Evolutionary conservation across 768 basidiomycete genomes (phyloP).

Genomic region (Pleurotus pulmonarius): DNA sequence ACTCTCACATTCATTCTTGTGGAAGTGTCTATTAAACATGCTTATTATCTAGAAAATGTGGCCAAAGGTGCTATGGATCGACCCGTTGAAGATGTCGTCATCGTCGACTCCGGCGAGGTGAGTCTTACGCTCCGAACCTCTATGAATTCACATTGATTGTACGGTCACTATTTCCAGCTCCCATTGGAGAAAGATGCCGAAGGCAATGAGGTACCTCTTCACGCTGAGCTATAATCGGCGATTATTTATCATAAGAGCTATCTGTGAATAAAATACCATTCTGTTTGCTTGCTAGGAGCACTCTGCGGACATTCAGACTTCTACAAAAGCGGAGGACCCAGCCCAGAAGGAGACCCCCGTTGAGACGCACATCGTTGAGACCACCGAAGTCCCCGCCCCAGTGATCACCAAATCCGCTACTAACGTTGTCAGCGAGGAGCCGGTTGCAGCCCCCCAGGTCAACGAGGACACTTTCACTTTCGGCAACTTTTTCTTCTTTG

Average conservation of each 20-base stretch:
- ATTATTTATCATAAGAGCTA: slow-evolving; percentile 26
- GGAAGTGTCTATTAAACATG: slow-evolving; percentile 4
- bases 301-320: slow-evolving; percentile 11
- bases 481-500: slow-evolving; percentile 28
- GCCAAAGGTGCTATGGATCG: slow-evolving; percentile 68
- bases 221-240: slow-evolving; percentile 84
- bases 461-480: slow-evolving; percentile 16
- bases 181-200: slow-evolving; percentile 54
- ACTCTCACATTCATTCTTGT: not conserved
- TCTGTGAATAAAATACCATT: slow-evolving; percentile 48
- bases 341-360: no score
- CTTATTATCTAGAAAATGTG: slow-evolving; percentile 59
- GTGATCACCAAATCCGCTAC: not conserved
- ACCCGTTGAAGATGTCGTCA: slow-evolving; percentile 73
- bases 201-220: slow-evolving; percentile 89
- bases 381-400: not conserved
- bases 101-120: slow-evolving; percentile 88
- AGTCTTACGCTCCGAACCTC: slow-evolving; percentile 8
- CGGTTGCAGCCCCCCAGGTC: slow-evolving; percentile 6
- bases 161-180: slow-evolving; percentile 33
- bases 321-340: slow-evolving; percentile 3
- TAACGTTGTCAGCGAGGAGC: not conserved
- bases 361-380: not conserved
- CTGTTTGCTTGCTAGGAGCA: slow-evolving; percentile 48
- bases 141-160: not conserved